Base-by-base conservation (phyloP, 2,329 filamentous ascomycete species). In the Scolecobasidium constrictum region DNA sequence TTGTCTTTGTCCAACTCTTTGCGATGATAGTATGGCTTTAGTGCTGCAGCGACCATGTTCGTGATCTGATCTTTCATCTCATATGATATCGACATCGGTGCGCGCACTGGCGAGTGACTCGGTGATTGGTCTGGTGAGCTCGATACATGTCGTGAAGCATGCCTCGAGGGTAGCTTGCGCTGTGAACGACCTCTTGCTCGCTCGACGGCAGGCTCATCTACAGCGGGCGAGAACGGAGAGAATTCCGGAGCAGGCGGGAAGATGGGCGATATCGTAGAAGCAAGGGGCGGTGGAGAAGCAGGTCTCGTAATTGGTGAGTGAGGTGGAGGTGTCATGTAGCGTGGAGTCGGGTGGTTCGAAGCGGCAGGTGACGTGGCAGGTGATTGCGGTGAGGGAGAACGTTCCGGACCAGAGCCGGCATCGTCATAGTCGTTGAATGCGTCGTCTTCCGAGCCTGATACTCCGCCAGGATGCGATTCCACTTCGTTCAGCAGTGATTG, bases 401-500 rank as follows among this genome's bases (percentile, higher is more conserved):
- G 72, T 41, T 49, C 44, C 20, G 35, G 61, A 15, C 62, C 64
- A n/a, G 57, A 50, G 17, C 62, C 60, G 16, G 60, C 53, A 20
- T 61, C 47, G 16, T 63, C 64, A 19, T 64, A 66, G 4, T 63
- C 63, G 35, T 57, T 61, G 13, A 62, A 66, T 4, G 64, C 57
- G 15, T 54, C 49, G 13, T 53, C 49, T n/a, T 74, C 48, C 56
- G 58, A 38, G 54, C 49, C 6, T 55, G 51, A 35, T n/a, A n/a
- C n/a, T 50, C 53, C 21, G n/a, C 26, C 16, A 5, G 44, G 44
- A 33, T 47, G 36, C 33, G 39, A 71, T 55, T 94, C 87, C 1
- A 96, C 86, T 60, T 96, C 90, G 57, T 84, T 86, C 39, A 96
- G 66, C 5, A 96, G 68, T 1, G 86, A 90, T 18, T 86, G 85